These are phyloP conservation scores for Bimuria novae-zelandiae DNA, from an alignment of 2,329 filamentous ascomycete species.

Conservation along the genomic window DNA sequence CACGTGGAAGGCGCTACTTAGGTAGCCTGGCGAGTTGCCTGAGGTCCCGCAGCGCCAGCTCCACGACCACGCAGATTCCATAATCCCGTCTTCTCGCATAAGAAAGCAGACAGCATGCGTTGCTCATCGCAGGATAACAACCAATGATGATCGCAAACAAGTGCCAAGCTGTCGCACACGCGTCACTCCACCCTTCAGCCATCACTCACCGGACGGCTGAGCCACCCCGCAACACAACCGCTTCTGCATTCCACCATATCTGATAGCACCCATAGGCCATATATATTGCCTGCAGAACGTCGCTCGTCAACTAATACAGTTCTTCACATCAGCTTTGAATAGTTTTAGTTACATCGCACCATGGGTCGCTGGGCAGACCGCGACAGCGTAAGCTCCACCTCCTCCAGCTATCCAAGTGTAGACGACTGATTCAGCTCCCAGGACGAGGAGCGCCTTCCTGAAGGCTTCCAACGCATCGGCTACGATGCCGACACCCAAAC, in stretches of 20 bases:
- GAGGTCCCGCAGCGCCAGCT: too few species aligned
- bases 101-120: too few species aligned
- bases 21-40: too few species aligned
- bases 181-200: neutral
- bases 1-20: too few species aligned
- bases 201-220: neutral
- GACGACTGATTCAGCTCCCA: conserved; percentile 9
- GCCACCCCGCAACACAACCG: neutral
- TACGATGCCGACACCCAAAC: conserved; percentile 61
- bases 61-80: too few species aligned
- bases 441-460: conserved; percentile 59
- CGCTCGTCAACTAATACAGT: conserved; percentile 4
- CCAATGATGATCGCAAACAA: neutral
- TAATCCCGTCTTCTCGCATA: too few species aligned
- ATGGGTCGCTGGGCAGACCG: conserved; percentile 33
- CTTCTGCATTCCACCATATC: neutral
- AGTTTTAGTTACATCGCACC: neutral
- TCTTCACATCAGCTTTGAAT: neutral
- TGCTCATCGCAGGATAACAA: neutral
- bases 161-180: neutral
- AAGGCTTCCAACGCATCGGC: conserved; percentile 59
- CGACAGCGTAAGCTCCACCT: conserved; percentile 22
- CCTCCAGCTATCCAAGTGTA: neutral
- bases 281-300: neutral
- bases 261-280: neutral